Conservation (phyloP, 106 monocot genomes). For the Acorus calamus region DNA sequence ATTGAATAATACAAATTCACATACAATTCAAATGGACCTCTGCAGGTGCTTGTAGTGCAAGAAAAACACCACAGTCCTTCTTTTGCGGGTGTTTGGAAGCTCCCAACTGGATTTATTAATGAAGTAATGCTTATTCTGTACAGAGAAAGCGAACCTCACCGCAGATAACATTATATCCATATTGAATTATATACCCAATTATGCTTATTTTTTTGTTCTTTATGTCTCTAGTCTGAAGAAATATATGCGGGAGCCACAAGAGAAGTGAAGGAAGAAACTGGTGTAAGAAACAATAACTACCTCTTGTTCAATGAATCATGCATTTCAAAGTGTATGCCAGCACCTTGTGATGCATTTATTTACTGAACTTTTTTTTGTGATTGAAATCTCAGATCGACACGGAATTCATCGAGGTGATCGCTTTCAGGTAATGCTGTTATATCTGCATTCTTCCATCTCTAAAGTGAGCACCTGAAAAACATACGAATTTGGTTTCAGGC, state of each 20-base stretch:
- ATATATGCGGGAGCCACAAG: slow-evolving; percentile 74
- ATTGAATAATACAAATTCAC: no score
- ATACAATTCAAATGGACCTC: neutral
- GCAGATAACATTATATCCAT: neutral
- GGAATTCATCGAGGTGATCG: slow-evolving; percentile 73
- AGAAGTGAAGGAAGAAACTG: slow-evolving; percentile 95
- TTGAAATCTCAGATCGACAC: slow-evolving; percentile 53
- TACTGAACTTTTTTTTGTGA: neutral
- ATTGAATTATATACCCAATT: neutral
- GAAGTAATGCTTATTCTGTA: slow-evolving; percentile 29
- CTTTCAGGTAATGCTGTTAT: slow-evolving; percentile 52
- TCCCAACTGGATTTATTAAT: slow-evolving; percentile 82
- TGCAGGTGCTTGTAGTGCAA: slow-evolving; percentile 83
- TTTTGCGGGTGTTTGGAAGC: slow-evolving; percentile 47
- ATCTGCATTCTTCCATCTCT: neutral
- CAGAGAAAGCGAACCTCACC: no score
- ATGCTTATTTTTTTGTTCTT: slow-evolving; percentile 4
- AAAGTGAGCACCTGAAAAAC: neutral
- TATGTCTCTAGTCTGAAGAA: slow-evolving; percentile 53
- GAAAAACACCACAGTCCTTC: slow-evolving; percentile 52
- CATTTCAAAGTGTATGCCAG: neutral
- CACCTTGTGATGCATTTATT: no score
- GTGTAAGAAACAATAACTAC: slow-evolving; percentile 39
- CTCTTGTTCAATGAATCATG: neutral
- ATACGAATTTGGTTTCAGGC: slow-evolving; percentile 27